Evolutionary conservation across 2,329 filamentous ascomycete genomes (phyloP), one percentile per base, ranked within the genome.

Genomic region (Septoria linicola): DNA sequence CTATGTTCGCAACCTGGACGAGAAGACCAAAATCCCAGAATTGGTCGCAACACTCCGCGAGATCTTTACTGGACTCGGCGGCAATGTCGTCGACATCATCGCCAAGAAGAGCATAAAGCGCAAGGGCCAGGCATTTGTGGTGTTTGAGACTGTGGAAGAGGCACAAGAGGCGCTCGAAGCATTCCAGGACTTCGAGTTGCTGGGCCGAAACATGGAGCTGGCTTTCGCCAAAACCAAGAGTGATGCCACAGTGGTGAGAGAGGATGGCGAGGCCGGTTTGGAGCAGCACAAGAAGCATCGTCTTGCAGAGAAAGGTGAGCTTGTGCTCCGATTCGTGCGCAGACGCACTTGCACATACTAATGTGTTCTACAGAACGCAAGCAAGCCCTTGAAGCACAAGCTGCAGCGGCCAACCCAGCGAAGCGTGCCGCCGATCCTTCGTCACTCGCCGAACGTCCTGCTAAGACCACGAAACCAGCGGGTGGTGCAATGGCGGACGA

Each of bases 111-210:
- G 95, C 70, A 72, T 97, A 23, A 91, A 88, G 69, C 88, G 89
- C 36, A 96, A 95, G 69, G 93, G 93, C 10, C 93, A 99, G 73
- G 93, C 93, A 0, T 99, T 99, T 68, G 75, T 99, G 42, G 90
- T 97, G 39, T 97, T 90, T 68, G 89, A 95, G 63, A 80, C 77
- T 55, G 76, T 85, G n/a, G 87, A 90, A 49, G 82, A 84, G n/a
- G 91, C 91, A 3, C 76, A 80, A 45, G 80, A 83, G 57, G 92
- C 93, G 14, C 87, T 96, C 56, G 88, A 95, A 44, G 89, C 95
- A 62, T 79, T 95, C 56, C 87, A 96, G 64, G 92, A 89, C 7
- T 99, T 99, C 70, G 88, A 95, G 62, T 75, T 99, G 3, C 95
- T 95, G 64, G 89, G 88, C 42, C 95, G 96, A 73, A 85, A 87